These are phyloP conservation scores for Mortierella hygrophila DNA, from an alignment of 192 early-diverging fungal genomes.

Conservation along the genomic window DNA sequence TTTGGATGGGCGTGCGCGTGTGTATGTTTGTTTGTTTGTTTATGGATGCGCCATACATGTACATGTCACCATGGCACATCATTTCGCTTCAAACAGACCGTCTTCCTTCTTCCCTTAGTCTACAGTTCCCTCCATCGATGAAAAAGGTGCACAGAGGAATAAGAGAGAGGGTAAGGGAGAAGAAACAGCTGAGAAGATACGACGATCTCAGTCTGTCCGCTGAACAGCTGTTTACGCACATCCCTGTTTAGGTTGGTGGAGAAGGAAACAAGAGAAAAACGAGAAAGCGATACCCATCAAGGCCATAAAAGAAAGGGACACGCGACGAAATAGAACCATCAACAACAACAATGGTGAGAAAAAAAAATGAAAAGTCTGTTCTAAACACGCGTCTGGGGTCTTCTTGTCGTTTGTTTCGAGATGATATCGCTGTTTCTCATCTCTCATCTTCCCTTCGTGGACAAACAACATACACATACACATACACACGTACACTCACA, in stretches of 20 bases:
- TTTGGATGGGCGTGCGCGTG: background rate
- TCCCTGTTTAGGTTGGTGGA: background rate
- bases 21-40: background rate
- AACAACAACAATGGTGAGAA: constrained; percentile 9
- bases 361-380: background rate
- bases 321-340: background rate
- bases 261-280: background rate
- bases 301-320: background rate
- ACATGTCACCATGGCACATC: constrained; percentile 6
- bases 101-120: background rate
- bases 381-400: background rate
- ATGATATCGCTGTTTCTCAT: too few relatives aligned
- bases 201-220: constrained; percentile 8
- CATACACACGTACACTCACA: too few relatives aligned
- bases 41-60: background rate
- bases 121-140: too few relatives aligned
- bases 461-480: too few relatives aligned
- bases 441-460: too few relatives aligned
- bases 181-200: constrained; percentile 38
- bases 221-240: constrained; percentile 14
- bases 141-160: too few relatives aligned
- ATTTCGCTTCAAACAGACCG: background rate
- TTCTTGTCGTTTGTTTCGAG: background rate
- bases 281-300: background rate
- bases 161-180: background rate